Evolutionary conservation across 1,284 basidiomycete species (phyloP), one percentile per base, ranked within the genome.

Genomic region (Serendipita sp.): DNA sequence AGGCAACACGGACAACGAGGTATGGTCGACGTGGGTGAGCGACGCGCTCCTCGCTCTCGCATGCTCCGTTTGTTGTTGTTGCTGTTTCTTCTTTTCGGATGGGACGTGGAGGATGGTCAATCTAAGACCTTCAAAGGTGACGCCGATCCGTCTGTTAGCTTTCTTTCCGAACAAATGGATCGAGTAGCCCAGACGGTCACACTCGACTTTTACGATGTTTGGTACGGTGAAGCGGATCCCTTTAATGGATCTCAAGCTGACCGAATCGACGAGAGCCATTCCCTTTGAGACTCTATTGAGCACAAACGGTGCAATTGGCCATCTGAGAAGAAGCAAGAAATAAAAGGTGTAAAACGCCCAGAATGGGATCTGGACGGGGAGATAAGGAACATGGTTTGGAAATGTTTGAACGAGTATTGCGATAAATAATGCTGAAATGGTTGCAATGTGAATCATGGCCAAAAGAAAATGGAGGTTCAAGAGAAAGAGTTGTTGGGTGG

Each of bases 221-320:
- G 49, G 49, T 1, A 53, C 29, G 0, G 79, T 78, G 64, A 87
- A 78, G 72, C 85, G 87, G 42, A 89, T 74, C 29, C 87, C 87
- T 55, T 85, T 82, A 66, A 89, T 81, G 29, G 87, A 89, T 61
- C 85, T 80, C 47, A 87, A 73, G 69, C 87, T 88, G 63, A 88
- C 77, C 13, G 49, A 53, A 26, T 53, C 49, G 30, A 53, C 49
- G 26, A 53, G 10, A 2, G 49, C 26, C 12, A 10, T 53, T 12
- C 49, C 49, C 26, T 53, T 53, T 13, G 49, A 53, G 49, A 53
- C 15, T 2, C 29, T 53, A 26, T 53, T 53, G 49, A 53, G 49
- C 49, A 53, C 49, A 53, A 53, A 53, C 49, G 49, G 49, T 26
- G 49, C 49, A n/a, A 53, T 26, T 53, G 49, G 49, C 49, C 49